These are phyloP conservation scores for Coniochaeta pulveracea DNA, from an alignment of 2,329 filamentous ascomycete species.

Conservation along the genomic window DNA sequence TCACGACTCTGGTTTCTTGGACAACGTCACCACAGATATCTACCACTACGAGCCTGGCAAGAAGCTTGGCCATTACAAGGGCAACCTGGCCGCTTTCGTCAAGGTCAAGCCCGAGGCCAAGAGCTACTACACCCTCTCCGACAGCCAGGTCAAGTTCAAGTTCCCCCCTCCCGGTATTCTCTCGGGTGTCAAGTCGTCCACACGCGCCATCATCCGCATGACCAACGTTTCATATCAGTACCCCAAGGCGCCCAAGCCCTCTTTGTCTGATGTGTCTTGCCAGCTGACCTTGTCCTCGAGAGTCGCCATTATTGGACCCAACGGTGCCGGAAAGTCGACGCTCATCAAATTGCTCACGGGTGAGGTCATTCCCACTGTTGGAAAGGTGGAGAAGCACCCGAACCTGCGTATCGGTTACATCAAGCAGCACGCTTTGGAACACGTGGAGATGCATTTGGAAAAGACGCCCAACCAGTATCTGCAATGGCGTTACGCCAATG, in stretches of 20 bases:
- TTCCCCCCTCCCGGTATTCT: conserved; percentile 94
- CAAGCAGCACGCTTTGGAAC: conserved; percentile 97
- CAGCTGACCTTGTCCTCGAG: conserved; percentile 81
- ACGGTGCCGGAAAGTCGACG: conserved; percentile 96
- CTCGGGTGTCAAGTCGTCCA: conserved; percentile 89
- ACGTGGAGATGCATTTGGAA: conserved; percentile 98
- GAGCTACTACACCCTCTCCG: conserved; percentile 94
- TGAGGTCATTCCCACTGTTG: conserved; percentile 71
- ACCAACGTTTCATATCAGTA: conserved; percentile 86
- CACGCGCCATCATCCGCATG: conserved; percentile 92
- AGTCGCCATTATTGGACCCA: conserved; percentile 91
- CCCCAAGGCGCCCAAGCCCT: conserved; percentile 78
- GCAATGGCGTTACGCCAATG: conserved; percentile 96
- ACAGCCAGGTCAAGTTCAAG: conserved; percentile 86
- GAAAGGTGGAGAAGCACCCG: conserved; percentile 94
- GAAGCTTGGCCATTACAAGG: conserved; percentile 81
- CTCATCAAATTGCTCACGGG: conserved; percentile 96
- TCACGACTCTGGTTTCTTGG: conserved; percentile 95
- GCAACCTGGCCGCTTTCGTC: conserved; percentile 76
- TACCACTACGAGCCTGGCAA: conserved; percentile 96
- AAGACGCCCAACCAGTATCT: conserved; percentile 99
- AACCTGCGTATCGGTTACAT: conserved; percentile 99
- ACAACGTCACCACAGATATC: conserved; percentile 96
- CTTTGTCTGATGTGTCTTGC: conserved; percentile 78
- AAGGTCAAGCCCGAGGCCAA: conserved; percentile 85